These are phyloP conservation scores for Dactylellina parvicollis DNA, from an alignment of 2,329 filamentous ascomycete genomes.

Conservation along the genomic window DNA sequence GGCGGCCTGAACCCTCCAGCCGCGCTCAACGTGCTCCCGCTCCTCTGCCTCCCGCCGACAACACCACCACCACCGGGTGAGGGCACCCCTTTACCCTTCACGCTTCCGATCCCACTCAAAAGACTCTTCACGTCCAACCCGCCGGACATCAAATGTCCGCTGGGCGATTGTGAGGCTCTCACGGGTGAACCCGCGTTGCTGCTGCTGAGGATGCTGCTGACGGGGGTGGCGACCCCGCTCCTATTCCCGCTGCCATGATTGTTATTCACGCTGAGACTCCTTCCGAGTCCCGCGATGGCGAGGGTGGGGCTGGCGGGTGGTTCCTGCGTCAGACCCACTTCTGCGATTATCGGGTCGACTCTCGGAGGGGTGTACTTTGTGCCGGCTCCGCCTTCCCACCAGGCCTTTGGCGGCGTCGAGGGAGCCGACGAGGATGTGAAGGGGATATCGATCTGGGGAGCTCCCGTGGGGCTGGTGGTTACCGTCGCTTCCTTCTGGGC, in stretches of 20 bases:
- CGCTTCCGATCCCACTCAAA: constrained; percentile 41
- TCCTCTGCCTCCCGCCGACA: constrained; percentile 24
- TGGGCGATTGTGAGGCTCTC: constrained; percentile 23
- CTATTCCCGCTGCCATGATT: no score
- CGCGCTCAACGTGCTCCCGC: constrained; percentile 43
- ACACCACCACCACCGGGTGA: not conserved
- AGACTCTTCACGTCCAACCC: constrained; percentile 49
- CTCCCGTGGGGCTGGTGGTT: constrained; percentile 42
- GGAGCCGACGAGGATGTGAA: constrained; percentile 5
- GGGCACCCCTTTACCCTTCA: constrained; percentile 34
- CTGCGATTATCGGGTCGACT: not conserved
- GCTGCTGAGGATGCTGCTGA: constrained; percentile 39
- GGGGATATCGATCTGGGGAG: constrained; percentile 40
- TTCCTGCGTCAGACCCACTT: constrained; percentile 37
- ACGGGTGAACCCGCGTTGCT: constrained; percentile 38
- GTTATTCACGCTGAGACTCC: constrained; percentile 42
- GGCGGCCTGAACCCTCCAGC: constrained; percentile 45
- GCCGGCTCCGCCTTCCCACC: constrained; percentile 37
- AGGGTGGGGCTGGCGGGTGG: constrained; percentile 37
- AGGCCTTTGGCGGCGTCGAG: constrained; percentile 37
- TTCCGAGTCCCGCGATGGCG: constrained; percentile 6
- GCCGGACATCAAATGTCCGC: not conserved
- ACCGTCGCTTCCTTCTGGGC: constrained; percentile 4
- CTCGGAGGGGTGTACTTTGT: constrained; percentile 37
- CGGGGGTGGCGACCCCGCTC: constrained; percentile 22